Conservation (phyloP, 2,329 filamentous ascomycete species). For the Phialophora verrucosa region DNA sequence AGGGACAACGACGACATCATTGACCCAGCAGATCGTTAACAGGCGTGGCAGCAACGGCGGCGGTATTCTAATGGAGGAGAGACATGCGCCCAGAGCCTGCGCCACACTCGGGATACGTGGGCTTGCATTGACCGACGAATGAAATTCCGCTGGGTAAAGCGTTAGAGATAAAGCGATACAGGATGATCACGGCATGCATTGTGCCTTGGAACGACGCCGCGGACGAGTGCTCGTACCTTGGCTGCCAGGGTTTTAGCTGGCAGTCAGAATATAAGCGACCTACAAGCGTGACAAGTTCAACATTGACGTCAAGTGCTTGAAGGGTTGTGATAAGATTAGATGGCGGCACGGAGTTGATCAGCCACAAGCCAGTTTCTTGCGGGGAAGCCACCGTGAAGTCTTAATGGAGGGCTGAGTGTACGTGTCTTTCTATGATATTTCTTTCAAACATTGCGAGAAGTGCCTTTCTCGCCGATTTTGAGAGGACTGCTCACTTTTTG, state of each 20-base stretch:
- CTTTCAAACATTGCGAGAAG: background rate
- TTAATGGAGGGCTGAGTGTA: background rate
- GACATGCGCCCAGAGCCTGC: conserved; percentile 13
- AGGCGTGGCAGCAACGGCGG: background rate
- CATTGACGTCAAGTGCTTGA: conserved; percentile 11
- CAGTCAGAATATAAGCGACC: no score
- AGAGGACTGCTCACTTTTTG: background rate
- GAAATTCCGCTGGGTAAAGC: background rate
- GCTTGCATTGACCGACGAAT: background rate
- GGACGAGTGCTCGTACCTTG: background rate
- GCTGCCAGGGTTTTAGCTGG: background rate
- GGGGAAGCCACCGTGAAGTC: no score
- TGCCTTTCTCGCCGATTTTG: background rate
- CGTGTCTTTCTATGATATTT: background rate
- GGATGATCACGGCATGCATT: background rate
- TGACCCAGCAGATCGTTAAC: background rate
- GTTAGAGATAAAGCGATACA: background rate
- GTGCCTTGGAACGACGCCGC: conserved; percentile 4
- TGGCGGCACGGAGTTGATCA: background rate
- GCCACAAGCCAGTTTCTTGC: conserved; percentile 7
- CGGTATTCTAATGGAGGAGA: conserved; percentile 4
- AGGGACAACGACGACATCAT: conserved; percentile 5
- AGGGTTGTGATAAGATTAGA: background rate
- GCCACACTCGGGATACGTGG: conserved; percentile 16
- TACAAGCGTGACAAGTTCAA: background rate